Conservation (phyloP, 129 eudicot species). For the Pulicaria dysenterica region DNA sequence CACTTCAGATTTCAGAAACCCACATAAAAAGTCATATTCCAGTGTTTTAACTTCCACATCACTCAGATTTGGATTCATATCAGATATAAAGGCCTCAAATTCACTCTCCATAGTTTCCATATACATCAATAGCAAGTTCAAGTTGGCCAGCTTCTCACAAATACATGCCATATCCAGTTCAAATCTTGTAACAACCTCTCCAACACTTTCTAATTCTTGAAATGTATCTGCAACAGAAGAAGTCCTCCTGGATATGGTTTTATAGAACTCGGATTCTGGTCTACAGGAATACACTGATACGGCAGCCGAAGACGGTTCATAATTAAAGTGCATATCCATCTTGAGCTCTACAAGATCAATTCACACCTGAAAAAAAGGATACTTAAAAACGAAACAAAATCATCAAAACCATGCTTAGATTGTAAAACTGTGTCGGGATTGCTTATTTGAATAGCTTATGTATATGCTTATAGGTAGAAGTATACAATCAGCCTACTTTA, state of each 20-base stretch:
- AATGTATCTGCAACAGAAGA: slow-evolving; percentile 52
- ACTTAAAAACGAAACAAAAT: not conserved
- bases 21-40: slow-evolving; percentile 71
- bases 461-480: no score
- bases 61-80: slow-evolving; percentile 34
- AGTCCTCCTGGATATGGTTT: slow-evolving; percentile 43
- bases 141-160: slow-evolving; percentile 65
- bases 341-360: slow-evolving; percentile 22
- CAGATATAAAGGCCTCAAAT: slow-evolving; percentile 53
- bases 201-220: slow-evolving; percentile 46
- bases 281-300: slow-evolving; percentile 51
- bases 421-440: not conserved
- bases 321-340: slow-evolving; percentile 32
- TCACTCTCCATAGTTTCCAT: slow-evolving; percentile 69
- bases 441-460: not conserved
- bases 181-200: slow-evolving; percentile 54
- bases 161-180: slow-evolving; percentile 64
- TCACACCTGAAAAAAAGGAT: slow-evolving; percentile 25
- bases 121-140: slow-evolving; percentile 66
- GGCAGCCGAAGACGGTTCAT: slow-evolving; percentile 45
- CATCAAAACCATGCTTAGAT: not conserved
- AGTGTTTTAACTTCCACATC: slow-evolving; percentile 52
- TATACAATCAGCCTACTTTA: no score
- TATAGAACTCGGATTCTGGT: slow-evolving; percentile 48
- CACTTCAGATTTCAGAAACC: slow-evolving; percentile 74